Base-by-base conservation (phyloP, 2,329 filamentous ascomycete genomes). In the Aspergillus felis region DNA sequence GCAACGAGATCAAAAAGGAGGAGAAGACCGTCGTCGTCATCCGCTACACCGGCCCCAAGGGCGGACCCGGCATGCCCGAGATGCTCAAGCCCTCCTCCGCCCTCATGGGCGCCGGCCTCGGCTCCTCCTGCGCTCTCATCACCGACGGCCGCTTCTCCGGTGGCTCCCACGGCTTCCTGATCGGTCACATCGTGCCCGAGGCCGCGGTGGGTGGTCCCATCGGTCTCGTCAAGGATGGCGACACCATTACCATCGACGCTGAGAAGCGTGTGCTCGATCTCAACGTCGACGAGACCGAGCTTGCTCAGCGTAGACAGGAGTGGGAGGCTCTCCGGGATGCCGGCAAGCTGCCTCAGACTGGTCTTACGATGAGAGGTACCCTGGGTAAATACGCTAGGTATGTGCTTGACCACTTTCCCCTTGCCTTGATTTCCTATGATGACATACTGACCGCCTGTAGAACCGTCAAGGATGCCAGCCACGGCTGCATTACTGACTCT, bases 131-230 rank as follows among this genome's bases (percentile, higher is more conserved):
- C 24, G 88, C 88, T 3, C 78, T 91, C 41, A 87, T 91, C 73
- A 91, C 88, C 1, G 88, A 91, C 66, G 87, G 87, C 25, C 72
- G 74, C 51, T 76, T 76, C 70, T 76, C 73, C 8, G 91, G 91
- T 57, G 91, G 90, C 53, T 89, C 85, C 60, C 90, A 94, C 82
- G 90, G 90, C 42, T 94, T 94, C 82, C 79, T 94, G 65, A 93
- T 94, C 67, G 90, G 90, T 1, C 90, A 94, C 76, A 89, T 96
- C 61, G 90, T 92, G 44, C 91, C 91, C 27, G 91, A 96, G 77
- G 91, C 91, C 8, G 87, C 90, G 70, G 89, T 90, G 63, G 91
- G 91, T 51, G 91, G 91, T 0, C 91, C 91, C 2, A 94, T 96
- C 61, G 91, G 84, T 14, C 81, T 96, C 10, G 88, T 94, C n/a